A percentile compares a stretch with the other conserved stretches of the same genome.
phyloP scores from a whole-genome alignment of 2,329 filamentous ascomycete species.

The Pyrenophora teres region DNA sequence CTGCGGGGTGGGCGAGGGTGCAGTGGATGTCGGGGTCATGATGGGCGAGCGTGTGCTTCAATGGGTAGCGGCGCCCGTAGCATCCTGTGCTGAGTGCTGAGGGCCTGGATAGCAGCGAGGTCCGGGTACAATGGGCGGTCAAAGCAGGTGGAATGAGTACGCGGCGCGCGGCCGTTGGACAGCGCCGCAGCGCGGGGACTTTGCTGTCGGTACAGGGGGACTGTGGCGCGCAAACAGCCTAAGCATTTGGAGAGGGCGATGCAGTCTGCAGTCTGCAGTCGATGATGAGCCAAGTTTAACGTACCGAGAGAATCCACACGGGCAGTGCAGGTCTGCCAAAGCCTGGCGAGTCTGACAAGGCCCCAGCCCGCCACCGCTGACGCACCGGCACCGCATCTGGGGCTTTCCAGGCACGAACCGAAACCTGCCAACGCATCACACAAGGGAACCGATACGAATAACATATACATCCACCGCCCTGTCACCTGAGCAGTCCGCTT shows the following conservation, averaged over 20 bases:
- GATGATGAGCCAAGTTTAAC: constrained; percentile 9
- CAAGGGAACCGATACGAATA: constrained; percentile 1
- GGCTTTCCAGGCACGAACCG: constrained; percentile 21
- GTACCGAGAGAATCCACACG: not conserved
- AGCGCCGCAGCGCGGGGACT: constrained; percentile 23
- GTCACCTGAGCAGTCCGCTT: constrained; percentile 8
- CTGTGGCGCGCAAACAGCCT: constrained; percentile 26
- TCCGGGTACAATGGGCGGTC: constrained; percentile 35
- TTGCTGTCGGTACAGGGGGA: constrained; percentile 21
- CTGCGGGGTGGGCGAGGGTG: constrained; percentile 10
- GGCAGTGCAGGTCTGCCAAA: not conserved
- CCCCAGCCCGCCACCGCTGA: constrained; percentile 10
- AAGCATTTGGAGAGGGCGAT: constrained; percentile 31
- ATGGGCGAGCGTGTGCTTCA: constrained; percentile 26
- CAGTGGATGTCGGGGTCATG: constrained; percentile 21
- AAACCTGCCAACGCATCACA: constrained; percentile 27
- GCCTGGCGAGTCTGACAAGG: not conserved
- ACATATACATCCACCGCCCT: not conserved
- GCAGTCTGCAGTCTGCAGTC: not conserved
- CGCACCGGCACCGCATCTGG: constrained; percentile 3
- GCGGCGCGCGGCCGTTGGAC: constrained; percentile 42
- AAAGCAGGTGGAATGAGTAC: constrained; percentile 28
- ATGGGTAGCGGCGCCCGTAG: constrained; percentile 31
- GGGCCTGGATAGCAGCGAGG: constrained; percentile 31
- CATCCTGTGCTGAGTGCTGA: constrained; percentile 36